phyloP scores from a whole-genome alignment of 352 stramenopile species.

The Phytophthora meadii region DNA sequence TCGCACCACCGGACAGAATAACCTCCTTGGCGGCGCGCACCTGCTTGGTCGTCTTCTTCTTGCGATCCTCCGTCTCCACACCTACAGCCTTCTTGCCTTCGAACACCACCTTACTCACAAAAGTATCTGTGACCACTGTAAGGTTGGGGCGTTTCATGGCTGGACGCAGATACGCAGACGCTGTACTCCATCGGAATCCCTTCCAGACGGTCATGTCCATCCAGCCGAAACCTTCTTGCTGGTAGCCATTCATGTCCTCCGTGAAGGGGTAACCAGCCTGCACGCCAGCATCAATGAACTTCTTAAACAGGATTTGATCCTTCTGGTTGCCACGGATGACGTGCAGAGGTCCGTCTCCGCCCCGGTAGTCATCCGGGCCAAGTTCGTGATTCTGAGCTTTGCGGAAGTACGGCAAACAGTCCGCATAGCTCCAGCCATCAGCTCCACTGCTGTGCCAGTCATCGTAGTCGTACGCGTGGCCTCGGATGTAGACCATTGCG shows the following conservation, averaged over 20 bases:
- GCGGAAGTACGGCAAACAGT: slow-evolving; percentile 90
- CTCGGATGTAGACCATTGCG: slow-evolving; percentile 92
- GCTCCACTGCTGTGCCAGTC: slow-evolving; percentile 82
- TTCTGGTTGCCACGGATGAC: slow-evolving; percentile 78
- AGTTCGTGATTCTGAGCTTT: slow-evolving; percentile 86
- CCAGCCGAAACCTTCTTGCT: slow-evolving; percentile 91
- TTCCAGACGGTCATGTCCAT: slow-evolving; percentile 91
- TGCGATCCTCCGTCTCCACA: slow-evolving; percentile 75
- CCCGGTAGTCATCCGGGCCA: slow-evolving; percentile 79
- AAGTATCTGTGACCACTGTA: slow-evolving; percentile 80
- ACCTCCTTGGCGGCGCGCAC: slow-evolving; percentile 85
- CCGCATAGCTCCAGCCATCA: slow-evolving; percentile 85
- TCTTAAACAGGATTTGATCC: slow-evolving; percentile 89
- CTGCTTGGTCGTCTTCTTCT: slow-evolving; percentile 54
- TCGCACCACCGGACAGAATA: slow-evolving; percentile 87
- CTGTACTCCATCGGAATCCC: slow-evolving; percentile 81
- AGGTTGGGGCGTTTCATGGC: slow-evolving; percentile 73
- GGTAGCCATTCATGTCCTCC: slow-evolving; percentile 91
- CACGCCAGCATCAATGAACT: slow-evolving; percentile 89
- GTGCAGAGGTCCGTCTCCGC: slow-evolving; percentile 82
- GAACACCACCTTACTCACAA: slow-evolving; percentile 88
- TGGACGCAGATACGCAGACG: slow-evolving; percentile 79
- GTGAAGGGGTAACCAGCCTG: slow-evolving; percentile 89
- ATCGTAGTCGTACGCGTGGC: slow-evolving; percentile 89
- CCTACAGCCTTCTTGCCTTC: slow-evolving; percentile 80